Conservation (phyloP, 225 moss, liverwort and hornwort species). For the Lunularia cruciata region DNA sequence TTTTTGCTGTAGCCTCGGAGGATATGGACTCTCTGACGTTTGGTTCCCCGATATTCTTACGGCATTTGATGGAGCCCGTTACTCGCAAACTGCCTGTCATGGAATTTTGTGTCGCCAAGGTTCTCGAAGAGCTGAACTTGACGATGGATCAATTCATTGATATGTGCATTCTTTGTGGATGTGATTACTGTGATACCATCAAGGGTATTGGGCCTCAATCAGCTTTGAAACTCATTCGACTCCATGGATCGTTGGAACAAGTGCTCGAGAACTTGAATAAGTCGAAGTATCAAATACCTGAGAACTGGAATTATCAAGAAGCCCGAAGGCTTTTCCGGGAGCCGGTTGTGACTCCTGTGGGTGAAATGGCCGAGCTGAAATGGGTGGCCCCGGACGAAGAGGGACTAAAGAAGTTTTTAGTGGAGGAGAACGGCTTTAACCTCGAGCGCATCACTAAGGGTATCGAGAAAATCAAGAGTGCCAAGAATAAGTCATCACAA, state of each 20-base stretch:
- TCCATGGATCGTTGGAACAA: constrained; percentile 77
- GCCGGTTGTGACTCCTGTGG: constrained; percentile 64
- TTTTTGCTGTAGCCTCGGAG: constrained; percentile 96
- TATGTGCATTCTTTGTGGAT: constrained; percentile 96
- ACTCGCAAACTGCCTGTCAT: constrained; percentile 89
- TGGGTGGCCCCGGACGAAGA: constrained; percentile 85
- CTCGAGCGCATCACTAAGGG: constrained; percentile 82
- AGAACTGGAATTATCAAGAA: constrained; percentile 87
- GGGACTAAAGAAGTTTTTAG: constrained; percentile 82
- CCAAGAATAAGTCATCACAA: constrained; percentile 98
- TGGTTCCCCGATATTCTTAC: constrained; percentile 77
- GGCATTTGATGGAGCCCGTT: constrained; percentile 95
- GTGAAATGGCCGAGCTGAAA: constrained; percentile 72
- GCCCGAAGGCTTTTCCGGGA: constrained; percentile 90
- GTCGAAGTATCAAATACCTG: constrained; percentile 88
- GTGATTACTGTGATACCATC: constrained; percentile 98
- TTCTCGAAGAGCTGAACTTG: constrained; percentile 66
- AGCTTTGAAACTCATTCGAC: constrained; percentile 86
- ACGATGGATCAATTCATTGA: constrained; percentile 98
- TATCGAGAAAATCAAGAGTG: constrained; percentile 88
- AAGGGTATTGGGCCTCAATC: constrained; percentile 95
- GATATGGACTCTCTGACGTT: constrained; percentile 99
- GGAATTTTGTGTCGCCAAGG: constrained; percentile 89
- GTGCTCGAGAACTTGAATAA: constrained; percentile 81
- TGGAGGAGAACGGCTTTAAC: constrained; percentile 96